These are phyloP conservation scores for Xylariales sp. DNA, from an alignment of 2,329 filamentous ascomycete species.

Conservation along the genomic window DNA sequence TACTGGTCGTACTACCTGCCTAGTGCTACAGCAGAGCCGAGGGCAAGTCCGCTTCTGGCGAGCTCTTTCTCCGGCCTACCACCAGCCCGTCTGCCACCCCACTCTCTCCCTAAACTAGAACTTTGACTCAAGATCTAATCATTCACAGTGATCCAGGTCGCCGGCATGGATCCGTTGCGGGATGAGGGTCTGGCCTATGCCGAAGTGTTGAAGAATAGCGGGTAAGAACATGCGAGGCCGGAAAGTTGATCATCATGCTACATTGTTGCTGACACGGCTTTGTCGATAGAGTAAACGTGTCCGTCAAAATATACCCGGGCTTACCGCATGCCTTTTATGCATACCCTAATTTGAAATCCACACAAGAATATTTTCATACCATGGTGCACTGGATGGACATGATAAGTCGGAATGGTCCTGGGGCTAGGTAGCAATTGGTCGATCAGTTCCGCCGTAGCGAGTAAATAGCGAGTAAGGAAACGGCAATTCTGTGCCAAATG, in stretches of 20 bases:
- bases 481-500: too few relatives aligned
- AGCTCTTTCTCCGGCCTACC: not conserved
- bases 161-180: constrained; percentile 2
- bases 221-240: not conserved
- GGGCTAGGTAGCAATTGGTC: too few relatives aligned
- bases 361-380: not conserved
- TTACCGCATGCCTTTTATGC: constrained; percentile 3
- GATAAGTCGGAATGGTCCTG: too few relatives aligned
- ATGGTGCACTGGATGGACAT: not conserved
- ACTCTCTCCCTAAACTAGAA: not conserved
- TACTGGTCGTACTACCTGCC: constrained; percentile 1
- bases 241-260: not conserved
- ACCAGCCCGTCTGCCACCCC: not conserved
- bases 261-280: not conserved
- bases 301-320: not conserved
- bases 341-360: not conserved
- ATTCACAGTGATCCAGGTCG: not conserved
- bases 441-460: too few relatives aligned
- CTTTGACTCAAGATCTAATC: not conserved
- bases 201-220: not conserved
- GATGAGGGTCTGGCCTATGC: constrained; percentile 1
- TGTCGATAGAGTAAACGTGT: not conserved
- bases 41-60: not conserved
- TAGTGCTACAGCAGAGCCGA: not conserved
- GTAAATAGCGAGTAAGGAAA: too few relatives aligned